These are phyloP conservation scores for Xylaria venustula DNA, from an alignment of 495 filamentous ascomycete species.

Conservation along the genomic window DNA sequence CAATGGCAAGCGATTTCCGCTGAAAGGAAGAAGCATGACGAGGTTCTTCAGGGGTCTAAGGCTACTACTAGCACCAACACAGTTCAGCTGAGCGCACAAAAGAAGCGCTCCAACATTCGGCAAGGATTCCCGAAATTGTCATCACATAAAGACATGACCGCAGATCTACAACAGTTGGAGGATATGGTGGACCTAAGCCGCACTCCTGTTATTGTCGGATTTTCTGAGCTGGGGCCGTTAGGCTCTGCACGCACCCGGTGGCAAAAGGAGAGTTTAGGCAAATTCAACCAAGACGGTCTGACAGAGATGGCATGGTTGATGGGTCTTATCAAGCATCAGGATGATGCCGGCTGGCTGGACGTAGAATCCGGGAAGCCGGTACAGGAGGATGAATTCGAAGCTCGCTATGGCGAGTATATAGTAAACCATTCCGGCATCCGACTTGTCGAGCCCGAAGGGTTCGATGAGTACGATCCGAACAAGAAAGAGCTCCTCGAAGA, in stretches of 20 bases:
- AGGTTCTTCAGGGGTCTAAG: slow-evolving; percentile 52
- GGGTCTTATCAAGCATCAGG: slow-evolving; percentile 88
- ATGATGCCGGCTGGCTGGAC: slow-evolving; percentile 83
- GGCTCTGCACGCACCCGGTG: slow-evolving; percentile 87
- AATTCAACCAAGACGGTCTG: slow-evolving; percentile 86
- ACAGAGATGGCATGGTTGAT: slow-evolving; percentile 96
- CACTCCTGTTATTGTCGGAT: slow-evolving; percentile 82
- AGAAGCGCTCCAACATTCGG: slow-evolving; percentile 82
- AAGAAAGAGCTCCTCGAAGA: slow-evolving; percentile 89
- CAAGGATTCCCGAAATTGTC: slow-evolving; percentile 79
- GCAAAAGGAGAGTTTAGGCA: slow-evolving; percentile 88
- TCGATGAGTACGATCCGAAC: slow-evolving; percentile 84
- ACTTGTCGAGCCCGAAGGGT: slow-evolving; percentile 83
- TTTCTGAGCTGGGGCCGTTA: slow-evolving; percentile 86
- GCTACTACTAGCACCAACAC: background rate
- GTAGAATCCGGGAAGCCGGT: slow-evolving; percentile 77
- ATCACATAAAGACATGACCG: slow-evolving; percentile 72
- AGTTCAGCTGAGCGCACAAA: background rate
- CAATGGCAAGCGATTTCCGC: slow-evolving; percentile 76
- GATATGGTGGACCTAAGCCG: slow-evolving; percentile 88
- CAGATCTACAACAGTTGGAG: slow-evolving; percentile 75
- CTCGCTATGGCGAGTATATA: slow-evolving; percentile 82
- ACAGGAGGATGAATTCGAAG: slow-evolving; percentile 83
- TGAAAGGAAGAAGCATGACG: slow-evolving; percentile 73
- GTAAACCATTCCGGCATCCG: slow-evolving; percentile 89